A percentile compares a stretch with the other conserved stretches of the same genome.
Conservation (phyloP, 306 rosid species). For the Ceratonia siliqua region DNA sequence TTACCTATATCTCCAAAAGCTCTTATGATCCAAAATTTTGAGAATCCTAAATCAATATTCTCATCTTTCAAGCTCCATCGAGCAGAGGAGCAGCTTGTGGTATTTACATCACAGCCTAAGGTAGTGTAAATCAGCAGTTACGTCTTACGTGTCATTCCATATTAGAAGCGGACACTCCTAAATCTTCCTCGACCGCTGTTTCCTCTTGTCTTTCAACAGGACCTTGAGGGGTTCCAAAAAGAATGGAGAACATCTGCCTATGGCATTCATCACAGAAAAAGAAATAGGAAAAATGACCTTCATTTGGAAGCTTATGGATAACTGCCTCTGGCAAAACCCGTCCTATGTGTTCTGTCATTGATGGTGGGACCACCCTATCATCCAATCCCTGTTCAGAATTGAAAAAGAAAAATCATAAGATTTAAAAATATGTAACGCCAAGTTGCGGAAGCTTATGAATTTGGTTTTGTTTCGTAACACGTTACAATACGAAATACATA, state of each 20-base stretch:
- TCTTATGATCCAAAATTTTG: slow-evolving; percentile 35
- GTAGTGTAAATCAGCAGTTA: slow-evolving; percentile 21
- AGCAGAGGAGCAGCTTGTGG: slow-evolving; percentile 50
- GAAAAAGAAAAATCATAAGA: slow-evolving; percentile 25
- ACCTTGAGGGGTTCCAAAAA: slow-evolving; percentile 82
- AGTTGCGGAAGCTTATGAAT: background rate
- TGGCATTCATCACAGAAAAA: slow-evolving; percentile 88
- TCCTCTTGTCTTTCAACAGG: slow-evolving; percentile 45
- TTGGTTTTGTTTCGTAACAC: background rate
- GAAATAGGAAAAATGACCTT: slow-evolving; percentile 89
- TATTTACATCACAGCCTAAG: slow-evolving; percentile 59
- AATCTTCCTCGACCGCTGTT: slow-evolving; percentile 32
- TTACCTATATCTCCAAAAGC: slow-evolving; percentile 35
- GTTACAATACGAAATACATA: background rate
- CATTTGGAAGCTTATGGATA: slow-evolving; percentile 80
- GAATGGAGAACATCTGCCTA: slow-evolving; percentile 62
- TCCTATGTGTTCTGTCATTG: slow-evolving; percentile 62
- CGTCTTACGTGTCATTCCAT: slow-evolving; percentile 36
- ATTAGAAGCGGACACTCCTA: slow-evolving; percentile 34
- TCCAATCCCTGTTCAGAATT: slow-evolving; percentile 75
- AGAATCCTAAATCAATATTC: slow-evolving; percentile 3
- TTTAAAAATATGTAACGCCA: background rate
- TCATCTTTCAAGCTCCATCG: slow-evolving; percentile 44
- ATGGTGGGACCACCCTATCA: slow-evolving; percentile 76
- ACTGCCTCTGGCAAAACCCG: slow-evolving; percentile 75